These are phyloP conservation scores for Phytophthora citricola DNA, from an alignment of 352 stramenopile species.

Conservation along the genomic window DNA sequence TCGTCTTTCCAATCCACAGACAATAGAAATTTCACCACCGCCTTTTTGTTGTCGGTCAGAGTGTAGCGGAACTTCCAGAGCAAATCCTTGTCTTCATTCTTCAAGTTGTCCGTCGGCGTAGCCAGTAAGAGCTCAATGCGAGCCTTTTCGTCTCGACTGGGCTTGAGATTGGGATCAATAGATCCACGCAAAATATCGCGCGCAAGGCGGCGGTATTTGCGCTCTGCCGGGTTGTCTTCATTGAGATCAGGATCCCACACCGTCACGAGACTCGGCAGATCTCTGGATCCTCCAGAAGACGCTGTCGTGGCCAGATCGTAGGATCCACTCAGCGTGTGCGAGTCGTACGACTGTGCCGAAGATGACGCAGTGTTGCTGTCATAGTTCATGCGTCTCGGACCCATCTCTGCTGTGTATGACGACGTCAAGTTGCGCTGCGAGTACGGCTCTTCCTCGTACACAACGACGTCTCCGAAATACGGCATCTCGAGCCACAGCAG, in stretches of 20 bases:
- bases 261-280: constrained; percentile 62
- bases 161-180: constrained; percentile 98
- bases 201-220: constrained; percentile 98
- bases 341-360: constrained; percentile 41
- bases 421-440: constrained; percentile 68
- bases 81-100: constrained; percentile 92
- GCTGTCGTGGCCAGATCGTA: constrained; percentile 49
- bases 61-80: constrained; percentile 98
- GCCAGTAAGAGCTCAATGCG: constrained; percentile 93
- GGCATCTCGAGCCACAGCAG: constrained; percentile 91
- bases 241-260: constrained; percentile 89
- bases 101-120: constrained; percentile 94
- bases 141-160: constrained; percentile 94
- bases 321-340: constrained; percentile 52
- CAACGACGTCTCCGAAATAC: constrained; percentile 91
- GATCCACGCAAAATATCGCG: constrained; percentile 96
- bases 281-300: constrained; percentile 37
- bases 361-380: constrained; percentile 35
- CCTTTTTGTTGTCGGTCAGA: constrained; percentile 94
- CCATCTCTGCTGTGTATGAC: constrained; percentile 62
- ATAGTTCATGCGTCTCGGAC: constrained; percentile 43
- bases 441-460: constrained; percentile 94
- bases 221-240: constrained; percentile 94
- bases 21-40: constrained; percentile 98
- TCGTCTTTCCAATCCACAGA: constrained; percentile 99